Evolutionary conservation across 306 rosid genomes (phyloP).

Genomic region (Cucumis hystrix): DNA sequence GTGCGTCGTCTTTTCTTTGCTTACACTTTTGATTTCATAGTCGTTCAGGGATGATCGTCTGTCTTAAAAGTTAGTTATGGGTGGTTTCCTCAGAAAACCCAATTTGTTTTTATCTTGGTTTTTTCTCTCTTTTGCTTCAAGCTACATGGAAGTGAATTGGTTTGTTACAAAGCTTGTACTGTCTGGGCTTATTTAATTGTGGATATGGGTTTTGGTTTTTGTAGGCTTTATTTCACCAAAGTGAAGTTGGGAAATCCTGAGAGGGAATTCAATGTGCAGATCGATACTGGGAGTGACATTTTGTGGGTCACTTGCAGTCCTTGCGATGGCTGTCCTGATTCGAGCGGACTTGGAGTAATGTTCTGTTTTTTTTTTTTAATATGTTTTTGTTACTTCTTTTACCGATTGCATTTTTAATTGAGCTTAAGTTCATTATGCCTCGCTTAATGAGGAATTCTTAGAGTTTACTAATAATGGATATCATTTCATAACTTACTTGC

Average conservation of each 20-base stretch:
- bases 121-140: not conserved
- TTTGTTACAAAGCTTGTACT: not conserved
- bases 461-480: not conserved
- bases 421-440: no score
- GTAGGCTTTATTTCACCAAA: constrained; percentile 72
- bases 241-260: constrained; percentile 86
- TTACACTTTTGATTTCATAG: no score
- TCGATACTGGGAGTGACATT: constrained; percentile 89
- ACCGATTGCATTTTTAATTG: no score
- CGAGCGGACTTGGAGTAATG: constrained; percentile 75
- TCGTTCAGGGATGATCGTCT: not conserved
- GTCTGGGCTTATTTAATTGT: not conserved
- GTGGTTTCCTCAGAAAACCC: not conserved
- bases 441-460: not conserved
- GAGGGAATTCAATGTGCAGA: constrained; percentile 76
- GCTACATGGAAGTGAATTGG: not conserved
- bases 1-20: constrained; percentile 16
- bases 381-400: not conserved
- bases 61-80: not conserved
- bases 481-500: not conserved
- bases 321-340: constrained; percentile 71
- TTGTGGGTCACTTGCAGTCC: constrained; percentile 88
- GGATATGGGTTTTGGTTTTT: constrained; percentile 14
- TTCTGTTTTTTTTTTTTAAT: not conserved
- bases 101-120: not conserved